Base-by-base conservation (phyloP, 1,139 yeast species). In the Yamadazyma sp. region DNA sequence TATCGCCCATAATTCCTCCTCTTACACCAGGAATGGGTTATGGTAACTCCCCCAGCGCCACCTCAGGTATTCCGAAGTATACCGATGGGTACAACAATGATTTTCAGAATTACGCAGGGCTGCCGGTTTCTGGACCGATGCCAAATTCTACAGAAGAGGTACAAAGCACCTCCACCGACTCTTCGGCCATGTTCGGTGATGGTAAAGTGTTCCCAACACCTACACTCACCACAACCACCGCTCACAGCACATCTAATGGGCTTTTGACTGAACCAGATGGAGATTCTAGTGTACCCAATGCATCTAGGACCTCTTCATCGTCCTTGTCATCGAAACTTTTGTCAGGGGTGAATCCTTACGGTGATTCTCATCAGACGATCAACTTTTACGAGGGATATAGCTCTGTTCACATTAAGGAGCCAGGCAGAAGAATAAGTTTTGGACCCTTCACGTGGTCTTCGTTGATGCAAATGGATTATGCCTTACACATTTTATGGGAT, bases 371-470 rank as follows among this genome's bases (percentile, higher is more conserved):
- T 6, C 67, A 61, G 32, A 54, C 58, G 0, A 64, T 73, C 31
- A 65, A 71, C 42, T 69, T 75, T 39, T 72, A 61, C 49, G 70
- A 63, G 23, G 68, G 68, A 5, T 71, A 67, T 43, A 53, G 68
- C 8, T 62, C 79, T 0, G 56, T 74, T 23, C 64, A 67, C 42
- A 52, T 62, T 6, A 61, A 66, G 29, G 67, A 61, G 34, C 33
- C 32, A 1, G 29, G 22, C 15, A 53, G 72, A 31, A 53, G 72
- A 37, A 56, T 68, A 23, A 70, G 70, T 39, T 69, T 67, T 51
- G 80, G 80, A 0, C 79, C 80, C 0, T 64, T 74, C 38, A 54
- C 78, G 0, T 73, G 78, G 76, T 52, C 71, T 2, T 63, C 78
- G 0, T 37, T 73, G 16, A 59, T 77, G 57, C 67, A 68, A 41